phyloP scores from a whole-genome alignment of 164 flowering plant species.

The Platanus orientalis region DNA sequence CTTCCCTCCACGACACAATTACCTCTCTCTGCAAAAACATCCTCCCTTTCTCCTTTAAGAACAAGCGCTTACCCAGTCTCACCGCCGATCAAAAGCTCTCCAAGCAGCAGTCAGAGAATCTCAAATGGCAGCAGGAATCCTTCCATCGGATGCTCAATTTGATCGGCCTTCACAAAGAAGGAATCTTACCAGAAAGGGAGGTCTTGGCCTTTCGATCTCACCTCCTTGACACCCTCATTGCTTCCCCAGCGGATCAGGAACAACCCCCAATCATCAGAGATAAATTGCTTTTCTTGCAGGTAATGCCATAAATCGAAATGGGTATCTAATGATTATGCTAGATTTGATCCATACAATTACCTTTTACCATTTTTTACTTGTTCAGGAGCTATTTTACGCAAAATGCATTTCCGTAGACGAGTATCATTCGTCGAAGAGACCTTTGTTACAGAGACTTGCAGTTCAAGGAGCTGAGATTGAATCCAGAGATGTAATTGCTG shows the following conservation, averaged over 20 bases:
- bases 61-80: slow-evolving; percentile 49
- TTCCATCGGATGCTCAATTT: slow-evolving; percentile 79
- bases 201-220: slow-evolving; percentile 61
- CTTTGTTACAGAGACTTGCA: slow-evolving; percentile 78
- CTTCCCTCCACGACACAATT: slow-evolving; percentile 81
- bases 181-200: slow-evolving; percentile 58
- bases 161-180: slow-evolving; percentile 79
- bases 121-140: slow-evolving; percentile 97
- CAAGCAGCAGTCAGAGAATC: slow-evolving; percentile 76
- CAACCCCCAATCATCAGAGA: slow-evolving; percentile 65
- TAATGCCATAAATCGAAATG: slow-evolving; percentile 11
- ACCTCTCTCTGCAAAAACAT: slow-evolving; percentile 79
- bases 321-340: neutral
- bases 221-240: slow-evolving; percentile 69
- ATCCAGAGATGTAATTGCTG: slow-evolving; percentile 56
- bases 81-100: slow-evolving; percentile 63
- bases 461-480: slow-evolving; percentile 81
- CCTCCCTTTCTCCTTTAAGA: slow-evolving; percentile 79
- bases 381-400: slow-evolving; percentile 75
- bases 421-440: slow-evolving; percentile 85
- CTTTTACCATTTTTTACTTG: neutral
- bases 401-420: slow-evolving; percentile 83
- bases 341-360: neutral
- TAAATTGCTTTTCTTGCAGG: slow-evolving; percentile 88
- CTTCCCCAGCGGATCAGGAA: slow-evolving; percentile 56